Conservation (phyloP, 129 eudicot species). For the Scalesia atractyloides region DNA sequence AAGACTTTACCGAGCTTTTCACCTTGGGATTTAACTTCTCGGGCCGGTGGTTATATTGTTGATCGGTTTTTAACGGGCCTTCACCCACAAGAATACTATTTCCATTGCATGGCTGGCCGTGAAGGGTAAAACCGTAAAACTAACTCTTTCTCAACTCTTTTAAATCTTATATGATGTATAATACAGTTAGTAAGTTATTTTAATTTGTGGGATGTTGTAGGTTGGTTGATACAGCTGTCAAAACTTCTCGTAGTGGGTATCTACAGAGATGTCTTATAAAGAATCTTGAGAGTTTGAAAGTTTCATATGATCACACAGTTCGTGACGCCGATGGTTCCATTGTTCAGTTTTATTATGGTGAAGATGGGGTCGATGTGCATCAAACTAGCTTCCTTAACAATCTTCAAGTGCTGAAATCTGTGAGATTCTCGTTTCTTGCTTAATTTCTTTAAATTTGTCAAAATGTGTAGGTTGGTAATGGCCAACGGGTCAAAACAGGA, state of each 20-base stretch:
- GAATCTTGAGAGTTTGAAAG: slow-evolving; percentile 86
- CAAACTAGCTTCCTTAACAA: slow-evolving; percentile 81
- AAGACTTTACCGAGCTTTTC: slow-evolving; percentile 88
- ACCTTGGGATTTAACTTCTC: slow-evolving; percentile 89
- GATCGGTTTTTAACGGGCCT: slow-evolving; percentile 93
- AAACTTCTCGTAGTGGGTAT: slow-evolving; percentile 99
- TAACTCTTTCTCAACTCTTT: neutral
- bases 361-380: slow-evolving; percentile 96
- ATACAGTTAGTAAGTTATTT: neutral
- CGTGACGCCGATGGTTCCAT: slow-evolving; percentile 99
- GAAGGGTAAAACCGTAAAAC: slow-evolving; percentile 86
- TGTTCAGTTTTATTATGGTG: slow-evolving; percentile 86
- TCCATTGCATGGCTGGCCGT: slow-evolving; percentile 99
- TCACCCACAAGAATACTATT: slow-evolving; percentile 93
- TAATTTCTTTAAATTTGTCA: neutral
- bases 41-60: slow-evolving; percentile 92
- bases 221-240: slow-evolving; percentile 96
- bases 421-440: slow-evolving; percentile 32
- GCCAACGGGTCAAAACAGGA: neutral
- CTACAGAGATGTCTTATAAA: slow-evolving; percentile 86
- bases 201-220: slow-evolving; percentile 34
- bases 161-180: neutral
- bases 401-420: slow-evolving; percentile 69
- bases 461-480: slow-evolving; percentile 7
- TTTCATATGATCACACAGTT: slow-evolving; percentile 84